Evolutionary conservation across 2,329 filamentous ascomycete genomes (phyloP), one percentile per base, ranked within the genome.

Genomic region (Scedosporium dehoogii): DNA sequence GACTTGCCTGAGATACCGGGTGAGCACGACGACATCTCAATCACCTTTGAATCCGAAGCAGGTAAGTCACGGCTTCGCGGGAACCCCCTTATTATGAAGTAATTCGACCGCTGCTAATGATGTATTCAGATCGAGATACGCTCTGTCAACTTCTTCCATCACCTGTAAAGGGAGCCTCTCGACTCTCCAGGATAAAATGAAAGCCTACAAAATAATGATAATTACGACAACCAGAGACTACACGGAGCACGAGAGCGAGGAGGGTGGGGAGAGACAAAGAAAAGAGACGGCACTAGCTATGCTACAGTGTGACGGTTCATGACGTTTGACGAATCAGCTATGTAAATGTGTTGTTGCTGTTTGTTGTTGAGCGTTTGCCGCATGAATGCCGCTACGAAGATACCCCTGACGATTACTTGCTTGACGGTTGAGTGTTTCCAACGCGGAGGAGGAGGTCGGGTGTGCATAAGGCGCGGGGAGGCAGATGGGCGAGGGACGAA

Each of bases 1-100:
- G 92, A 96, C 73, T 84, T 92, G 73, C 88, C 92, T 18, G 92
- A 96, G 69, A 90, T 96, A 73, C 90, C 92, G 1, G 90, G 90
- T 59, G 92, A 96, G 76, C 91, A 96, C 74, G 92, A 96, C 73
- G 92, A 97, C 76, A 91, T 97, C 67, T 84, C 87, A 10, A 87
- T 97, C 69, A 75, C 87, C 64, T 97, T 97, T 78, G 91, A 96
- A 66, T 87, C 81, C 56, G 88, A 91, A 71, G 78, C 82, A 69
- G 88, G 89, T 92, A 75, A 78, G 88, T 80, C 44, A 59, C 25
- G 10, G 10, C 33, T n/a, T 44, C 41, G 23, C 23, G 51, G 51
- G 12, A 9, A n/a, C 44, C 4, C 46, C 62, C 6, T 62, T 60
- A 16, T 9, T 41, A 18, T 18, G 7, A 6, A 33, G 27, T 53